phyloP scores from a whole-genome alignment of 2,329 filamentous ascomycete genomes.

The Penicillium sp. region DNA sequence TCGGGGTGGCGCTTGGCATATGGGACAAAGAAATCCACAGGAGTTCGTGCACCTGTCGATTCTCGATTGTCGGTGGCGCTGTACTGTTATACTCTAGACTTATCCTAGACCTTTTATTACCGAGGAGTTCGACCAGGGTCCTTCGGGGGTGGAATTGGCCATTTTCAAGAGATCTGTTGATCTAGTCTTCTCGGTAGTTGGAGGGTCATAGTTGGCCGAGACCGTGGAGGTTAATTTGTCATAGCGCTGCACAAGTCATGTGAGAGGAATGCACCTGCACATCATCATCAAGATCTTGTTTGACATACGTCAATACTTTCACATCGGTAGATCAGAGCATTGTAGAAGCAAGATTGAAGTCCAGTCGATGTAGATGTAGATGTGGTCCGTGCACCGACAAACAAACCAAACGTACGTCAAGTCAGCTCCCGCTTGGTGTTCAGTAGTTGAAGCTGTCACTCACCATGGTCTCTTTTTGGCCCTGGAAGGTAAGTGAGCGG shows the following conservation, averaged over 20 bases:
- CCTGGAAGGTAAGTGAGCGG: constrained; percentile 66
- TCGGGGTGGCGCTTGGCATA: neutral
- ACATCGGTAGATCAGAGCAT: too few relatives aligned
- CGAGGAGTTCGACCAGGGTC: neutral
- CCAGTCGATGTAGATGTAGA: neutral
- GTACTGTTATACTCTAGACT: neutral
- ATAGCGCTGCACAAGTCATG: neutral
- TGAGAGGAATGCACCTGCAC: neutral
- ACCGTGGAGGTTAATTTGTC: neutral
- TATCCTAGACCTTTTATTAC: neutral
- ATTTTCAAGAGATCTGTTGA: neutral
- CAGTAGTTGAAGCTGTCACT: neutral
- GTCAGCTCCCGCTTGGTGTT: neutral
- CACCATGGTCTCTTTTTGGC: constrained; percentile 80
- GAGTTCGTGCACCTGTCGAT: constrained; percentile 6
- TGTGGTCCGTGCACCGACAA: neutral
- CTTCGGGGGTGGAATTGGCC: neutral
- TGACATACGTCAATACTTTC: too few relatives aligned
- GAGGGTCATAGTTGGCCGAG: neutral
- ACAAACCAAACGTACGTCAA: constrained; percentile 2
- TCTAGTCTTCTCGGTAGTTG: neutral
- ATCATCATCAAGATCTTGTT: neutral
- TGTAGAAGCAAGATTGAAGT: neutral
- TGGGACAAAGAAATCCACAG: constrained; percentile 12
- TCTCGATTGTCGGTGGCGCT: constrained; percentile 1